These are phyloP conservation scores for Herpomyces periplanetae DNA, from an alignment of 2,329 filamentous ascomycete species.

Conservation along the genomic window DNA sequence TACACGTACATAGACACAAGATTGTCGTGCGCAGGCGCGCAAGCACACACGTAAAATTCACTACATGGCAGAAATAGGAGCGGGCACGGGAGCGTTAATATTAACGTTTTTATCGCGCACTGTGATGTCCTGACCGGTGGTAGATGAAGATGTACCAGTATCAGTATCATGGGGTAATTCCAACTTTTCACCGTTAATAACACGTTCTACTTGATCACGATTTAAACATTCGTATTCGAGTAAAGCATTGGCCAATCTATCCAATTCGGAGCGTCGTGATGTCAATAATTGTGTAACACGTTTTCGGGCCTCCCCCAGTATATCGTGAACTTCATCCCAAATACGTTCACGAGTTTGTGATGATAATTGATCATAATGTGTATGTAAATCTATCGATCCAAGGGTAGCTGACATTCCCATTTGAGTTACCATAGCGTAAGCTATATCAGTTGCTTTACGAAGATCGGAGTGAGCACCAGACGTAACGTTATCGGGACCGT, in stretches of 20 bases:
- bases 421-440: slow-evolving; percentile 52
- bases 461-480: slow-evolving; percentile 59
- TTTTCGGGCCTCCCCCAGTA: slow-evolving; percentile 40
- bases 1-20: no score
- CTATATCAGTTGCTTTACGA: slow-evolving; percentile 33
- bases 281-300: slow-evolving; percentile 30
- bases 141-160: no score
- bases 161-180: no score
- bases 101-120: no score
- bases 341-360: slow-evolving; percentile 54
- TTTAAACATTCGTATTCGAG: slow-evolving; percentile 78
- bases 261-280: slow-evolving; percentile 41
- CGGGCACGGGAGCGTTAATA: no score
- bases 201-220: slow-evolving; percentile 56
- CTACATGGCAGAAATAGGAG: no score
- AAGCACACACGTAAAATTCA: no score
- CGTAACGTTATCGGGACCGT: slow-evolving; percentile 60
- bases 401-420: slow-evolving; percentile 62
- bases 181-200: slow-evolving; percentile 51
- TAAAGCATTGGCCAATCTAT: slow-evolving; percentile 49
- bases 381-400: slow-evolving; percentile 55
- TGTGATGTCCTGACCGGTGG: no score
- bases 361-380: slow-evolving; percentile 32
- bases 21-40: no score
- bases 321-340: slow-evolving; percentile 47